phyloP scores from a whole-genome alignment of 306 rosid species.

The Quercus wislizeni region DNA sequence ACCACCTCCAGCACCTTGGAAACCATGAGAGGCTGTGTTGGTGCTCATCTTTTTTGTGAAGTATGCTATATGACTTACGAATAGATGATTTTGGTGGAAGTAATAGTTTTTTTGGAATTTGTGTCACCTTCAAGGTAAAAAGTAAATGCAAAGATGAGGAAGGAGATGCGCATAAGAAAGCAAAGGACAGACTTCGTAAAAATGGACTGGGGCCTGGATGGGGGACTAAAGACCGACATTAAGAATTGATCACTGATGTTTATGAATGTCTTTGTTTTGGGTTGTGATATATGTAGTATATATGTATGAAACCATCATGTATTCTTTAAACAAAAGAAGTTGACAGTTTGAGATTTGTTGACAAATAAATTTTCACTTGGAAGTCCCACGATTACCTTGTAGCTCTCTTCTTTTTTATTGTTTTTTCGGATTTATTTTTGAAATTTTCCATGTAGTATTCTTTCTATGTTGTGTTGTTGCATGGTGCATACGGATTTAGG shows the following conservation, averaged over 20 bases:
- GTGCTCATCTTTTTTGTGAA: conserved; percentile 13
- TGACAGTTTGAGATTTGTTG: conserved; percentile 53
- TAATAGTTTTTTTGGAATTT: conserved; percentile 27
- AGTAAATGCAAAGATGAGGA: conserved; percentile 31
- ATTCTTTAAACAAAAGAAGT: conserved; percentile 68
- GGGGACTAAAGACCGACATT: conserved; percentile 24
- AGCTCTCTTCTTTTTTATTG: neutral
- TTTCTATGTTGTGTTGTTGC: neutral
- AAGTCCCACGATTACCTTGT: conserved; percentile 8
- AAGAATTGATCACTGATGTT: conserved; percentile 30
- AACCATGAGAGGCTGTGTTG: conserved; percentile 45
- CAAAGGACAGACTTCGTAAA: conserved; percentile 13
- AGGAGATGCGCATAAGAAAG: conserved; percentile 23
- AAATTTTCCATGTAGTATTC: neutral
- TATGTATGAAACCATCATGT: conserved; percentile 47
- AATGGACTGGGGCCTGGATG: conserved; percentile 29
- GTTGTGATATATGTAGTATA: conserved; percentile 59
- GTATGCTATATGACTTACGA: conserved; percentile 44
- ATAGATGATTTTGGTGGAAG: conserved; percentile 39
- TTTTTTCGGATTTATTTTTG: neutral
- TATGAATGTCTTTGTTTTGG: conserved; percentile 32
- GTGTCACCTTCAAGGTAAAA: conserved; percentile 34
- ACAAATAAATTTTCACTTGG: conserved; percentile 31
- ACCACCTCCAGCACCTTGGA: conserved; percentile 99
- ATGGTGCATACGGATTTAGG: neutral